These are phyloP conservation scores for Adansonia digitata DNA, from an alignment of 345 rosid species.

Conservation along the genomic window DNA sequence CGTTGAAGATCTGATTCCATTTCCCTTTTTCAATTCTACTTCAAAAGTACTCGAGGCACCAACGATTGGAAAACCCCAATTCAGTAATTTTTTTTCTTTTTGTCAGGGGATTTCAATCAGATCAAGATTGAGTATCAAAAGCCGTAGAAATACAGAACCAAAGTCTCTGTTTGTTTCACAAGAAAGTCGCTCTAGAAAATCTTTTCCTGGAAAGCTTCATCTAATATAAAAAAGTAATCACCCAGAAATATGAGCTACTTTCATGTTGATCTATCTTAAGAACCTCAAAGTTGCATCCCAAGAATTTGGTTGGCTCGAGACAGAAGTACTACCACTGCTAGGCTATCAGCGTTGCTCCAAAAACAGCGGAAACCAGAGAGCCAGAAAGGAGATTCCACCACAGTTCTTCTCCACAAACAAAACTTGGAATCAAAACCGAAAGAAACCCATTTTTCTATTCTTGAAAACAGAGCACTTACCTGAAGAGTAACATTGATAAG, in stretches of 20 bases:
- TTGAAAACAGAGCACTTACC: constrained; percentile 24
- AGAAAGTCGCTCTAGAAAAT: not conserved
- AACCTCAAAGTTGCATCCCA: not conserved
- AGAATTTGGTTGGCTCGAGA: not conserved
- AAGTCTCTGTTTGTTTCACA: constrained; percentile 9
- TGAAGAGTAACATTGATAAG: constrained; percentile 13
- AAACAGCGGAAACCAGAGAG: constrained; percentile 15
- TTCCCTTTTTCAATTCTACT: not conserved
- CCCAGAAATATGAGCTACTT: not conserved
- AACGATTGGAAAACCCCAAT: not conserved
- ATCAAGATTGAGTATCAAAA: constrained; percentile 6
- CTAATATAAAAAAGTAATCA: not conserved
- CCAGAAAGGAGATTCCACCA: not conserved
- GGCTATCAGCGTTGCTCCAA: not conserved
- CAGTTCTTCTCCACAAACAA: not conserved
- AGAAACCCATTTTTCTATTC: constrained; percentile 19
- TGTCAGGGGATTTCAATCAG: constrained; percentile 17
- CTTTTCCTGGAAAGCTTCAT: not conserved
- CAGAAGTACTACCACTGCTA: not conserved
- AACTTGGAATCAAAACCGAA: constrained; percentile 15
- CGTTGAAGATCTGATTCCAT: constrained; percentile 69
- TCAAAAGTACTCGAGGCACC: not conserved
- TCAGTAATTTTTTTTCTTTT: not conserved
- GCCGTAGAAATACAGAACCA: not conserved
- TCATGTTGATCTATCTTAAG: not conserved